Evolutionary conservation across 306 rosid genomes (phyloP), one percentile per base, ranked within the genome.

Genomic region (Quercus agrifolia): DNA sequence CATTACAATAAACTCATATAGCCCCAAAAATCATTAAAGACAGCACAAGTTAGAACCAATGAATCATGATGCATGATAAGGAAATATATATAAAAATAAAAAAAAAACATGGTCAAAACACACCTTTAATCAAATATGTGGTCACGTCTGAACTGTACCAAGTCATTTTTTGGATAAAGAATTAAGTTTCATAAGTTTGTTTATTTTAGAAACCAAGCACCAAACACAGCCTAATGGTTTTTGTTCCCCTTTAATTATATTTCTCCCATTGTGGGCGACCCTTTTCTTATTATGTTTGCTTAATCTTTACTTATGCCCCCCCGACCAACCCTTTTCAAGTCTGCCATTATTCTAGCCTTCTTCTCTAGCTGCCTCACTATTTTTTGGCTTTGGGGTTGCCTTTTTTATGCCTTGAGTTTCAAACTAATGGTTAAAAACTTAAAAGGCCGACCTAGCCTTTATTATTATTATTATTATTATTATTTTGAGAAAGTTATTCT

Each of bases 281-380:
- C 84, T 27, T 31, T 56, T 75, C 56, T 35, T 81, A 78, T 83
- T 33, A 82, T 67, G 78, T 89, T 89, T 89, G 85, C 92, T 81
- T 82, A 77, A 77, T 79, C 75, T 74, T 83, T 71, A 86, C 91
- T 78, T 83, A 81, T 86, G 71, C 74, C 41, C 73, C 71, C 73
- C 71, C 87, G 79, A 84, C 85, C 77, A 71, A 80, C 76, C 70
- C 67, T 8, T 58, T 69, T 81, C 78, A 83, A 85, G 35, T 72
- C 71, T 68, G 75, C 38, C 81, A 71, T 79, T 86, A 71, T 49
- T 49, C 54, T 49, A 89, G 82, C 75, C 20, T 41, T 41, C 46
- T 41, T 41, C 46, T 2, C 46, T 31, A 80, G 62, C 14, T 74
- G 56, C 52, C 75, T 35, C 7, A 19, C 64, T 19, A 5, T 28